Evolutionary conservation across 495 filamentous ascomycete species (phyloP).

Genomic region (Annulohypoxylon maeteangense): DNA sequence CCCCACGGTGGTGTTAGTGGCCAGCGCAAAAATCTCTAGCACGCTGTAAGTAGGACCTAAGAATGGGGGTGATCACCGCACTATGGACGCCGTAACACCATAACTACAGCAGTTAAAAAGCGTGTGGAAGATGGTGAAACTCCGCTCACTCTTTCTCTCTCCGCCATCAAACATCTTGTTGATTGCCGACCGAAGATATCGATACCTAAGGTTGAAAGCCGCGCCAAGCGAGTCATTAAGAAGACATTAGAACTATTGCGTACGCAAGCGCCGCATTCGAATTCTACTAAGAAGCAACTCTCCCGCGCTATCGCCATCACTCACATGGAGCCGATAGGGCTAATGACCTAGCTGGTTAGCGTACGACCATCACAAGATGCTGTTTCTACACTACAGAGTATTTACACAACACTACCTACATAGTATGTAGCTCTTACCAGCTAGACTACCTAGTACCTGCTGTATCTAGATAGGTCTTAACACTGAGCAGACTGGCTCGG

Average conservation of each 20-base stretch:
- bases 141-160: neutral
- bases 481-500: neutral
- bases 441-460: neutral
- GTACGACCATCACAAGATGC: neutral
- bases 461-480: neutral
- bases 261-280: conserved; percentile 2
- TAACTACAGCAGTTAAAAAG: neutral
- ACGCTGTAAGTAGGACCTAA: neutral
- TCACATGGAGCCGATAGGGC: neutral
- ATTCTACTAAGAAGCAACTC: neutral
- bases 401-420: too few relatives aligned
- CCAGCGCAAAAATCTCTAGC: neutral
- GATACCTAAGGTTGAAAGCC: conserved; percentile 3
- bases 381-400: neutral
- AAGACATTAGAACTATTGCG: conserved; percentile 1
- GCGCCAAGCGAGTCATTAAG: conserved; percentile 2
- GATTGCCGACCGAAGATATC: neutral
- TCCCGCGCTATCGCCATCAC: conserved; percentile 2
- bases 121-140: neutral
- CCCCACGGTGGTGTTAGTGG: conserved; percentile 26
- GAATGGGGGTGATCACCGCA: conserved; percentile 10
- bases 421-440: neutral
- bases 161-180: neutral
- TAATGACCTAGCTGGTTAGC: conserved; percentile 5
- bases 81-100: neutral